These are phyloP conservation scores for Cyclostephanos invisitatus DNA, from an alignment of 108 stramenopile species.

Conservation along the genomic window DNA sequence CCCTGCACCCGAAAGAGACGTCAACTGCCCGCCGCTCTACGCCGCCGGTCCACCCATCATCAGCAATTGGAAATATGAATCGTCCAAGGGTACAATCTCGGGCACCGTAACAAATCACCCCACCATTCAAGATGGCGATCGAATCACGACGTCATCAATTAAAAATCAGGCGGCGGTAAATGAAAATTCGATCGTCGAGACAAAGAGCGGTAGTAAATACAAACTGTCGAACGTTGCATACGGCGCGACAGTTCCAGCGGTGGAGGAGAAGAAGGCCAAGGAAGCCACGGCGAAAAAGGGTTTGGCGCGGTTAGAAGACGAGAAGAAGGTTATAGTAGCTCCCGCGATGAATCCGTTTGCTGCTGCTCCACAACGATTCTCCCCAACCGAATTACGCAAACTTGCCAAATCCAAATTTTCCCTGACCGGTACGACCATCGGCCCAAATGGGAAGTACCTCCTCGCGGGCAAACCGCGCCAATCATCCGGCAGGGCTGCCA, in stretches of 20 bases:
- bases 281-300: slow-evolving; percentile 7
- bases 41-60: slow-evolving; percentile 39
- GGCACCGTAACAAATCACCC: slow-evolving; percentile 62
- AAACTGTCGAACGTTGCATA: slow-evolving; percentile 50
- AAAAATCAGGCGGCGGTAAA: slow-evolving; percentile 23
- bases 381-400: slow-evolving; percentile 26
- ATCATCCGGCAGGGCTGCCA: slow-evolving; percentile 40
- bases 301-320: slow-evolving; percentile 7
- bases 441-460: slow-evolving; percentile 42
- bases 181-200: slow-evolving; percentile 56
- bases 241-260: slow-evolving; percentile 20
- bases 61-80: slow-evolving; percentile 41
- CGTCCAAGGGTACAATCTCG: slow-evolving; percentile 46
- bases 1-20: background rate
- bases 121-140: slow-evolving; percentile 56
- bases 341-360: slow-evolving; percentile 2
- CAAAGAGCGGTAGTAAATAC: slow-evolving; percentile 76
- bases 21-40: slow-evolving; percentile 23
- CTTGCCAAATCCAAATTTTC: slow-evolving; percentile 41
- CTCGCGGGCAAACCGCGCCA: slow-evolving; percentile 49
- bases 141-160: slow-evolving; percentile 55
- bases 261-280: slow-evolving; percentile 21
- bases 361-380: slow-evolving; percentile 17
- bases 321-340: slow-evolving; percentile 7
- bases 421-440: slow-evolving; percentile 37